These are phyloP conservation scores for Sicyos baderoa DNA, from an alignment of 306 rosid species.

Conservation along the genomic window DNA sequence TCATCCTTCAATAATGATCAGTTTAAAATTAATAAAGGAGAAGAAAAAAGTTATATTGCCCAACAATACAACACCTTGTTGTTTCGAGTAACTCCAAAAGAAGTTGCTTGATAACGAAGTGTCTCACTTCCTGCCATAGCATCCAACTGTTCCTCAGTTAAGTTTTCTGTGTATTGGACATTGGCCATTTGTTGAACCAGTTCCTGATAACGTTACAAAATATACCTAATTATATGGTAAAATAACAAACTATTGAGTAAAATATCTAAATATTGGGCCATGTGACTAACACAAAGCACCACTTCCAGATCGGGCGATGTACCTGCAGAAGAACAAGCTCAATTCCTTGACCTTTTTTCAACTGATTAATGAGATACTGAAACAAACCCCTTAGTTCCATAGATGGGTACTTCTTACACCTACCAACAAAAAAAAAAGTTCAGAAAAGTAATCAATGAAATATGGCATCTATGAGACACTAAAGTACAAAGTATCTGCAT, in stretches of 20 bases:
- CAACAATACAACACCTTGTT: slow-evolving; percentile 57
- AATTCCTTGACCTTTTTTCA: slow-evolving; percentile 87
- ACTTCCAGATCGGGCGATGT: slow-evolving; percentile 14
- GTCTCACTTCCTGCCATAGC: slow-evolving; percentile 99
- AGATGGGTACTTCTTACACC: slow-evolving; percentile 98
- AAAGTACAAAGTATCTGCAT: background rate
- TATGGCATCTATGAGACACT: background rate
- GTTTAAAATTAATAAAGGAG: background rate
- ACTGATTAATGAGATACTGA: slow-evolving; percentile 95
- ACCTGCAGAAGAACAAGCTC: slow-evolving; percentile 97
- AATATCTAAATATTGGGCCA: background rate
- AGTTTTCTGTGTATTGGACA: slow-evolving; percentile 89
- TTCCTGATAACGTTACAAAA: slow-evolving; percentile 49
- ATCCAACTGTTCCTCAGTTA: slow-evolving; percentile 95
- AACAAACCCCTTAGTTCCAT: slow-evolving; percentile 97
- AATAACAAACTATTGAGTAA: background rate
- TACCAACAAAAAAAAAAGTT: slow-evolving; percentile 16
- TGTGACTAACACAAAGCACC: slow-evolving; percentile 10
- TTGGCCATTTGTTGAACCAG: slow-evolving; percentile 99
- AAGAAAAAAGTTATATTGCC: background rate
- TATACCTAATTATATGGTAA: background rate
- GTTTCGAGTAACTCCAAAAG: slow-evolving; percentile 83
- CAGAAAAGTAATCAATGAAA: background rate
- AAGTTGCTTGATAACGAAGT: slow-evolving; percentile 86
- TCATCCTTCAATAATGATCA: background rate